phyloP scores from a whole-genome alignment of 2,329 filamentous ascomycete genomes.

The Trichoderma sp. region DNA sequence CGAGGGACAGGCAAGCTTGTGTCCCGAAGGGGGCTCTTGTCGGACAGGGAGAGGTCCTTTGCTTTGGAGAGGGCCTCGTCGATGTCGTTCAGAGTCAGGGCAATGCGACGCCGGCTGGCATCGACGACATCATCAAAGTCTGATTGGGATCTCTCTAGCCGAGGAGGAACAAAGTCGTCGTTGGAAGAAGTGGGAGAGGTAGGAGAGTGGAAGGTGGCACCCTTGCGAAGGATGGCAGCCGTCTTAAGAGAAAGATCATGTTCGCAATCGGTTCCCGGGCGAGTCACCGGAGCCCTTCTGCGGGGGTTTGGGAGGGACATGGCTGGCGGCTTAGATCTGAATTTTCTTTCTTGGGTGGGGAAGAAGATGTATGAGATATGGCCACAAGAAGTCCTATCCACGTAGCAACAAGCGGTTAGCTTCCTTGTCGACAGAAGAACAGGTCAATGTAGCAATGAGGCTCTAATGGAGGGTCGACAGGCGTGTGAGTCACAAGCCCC shows the following conservation, averaged over 20 bases:
- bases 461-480: constrained; percentile 24
- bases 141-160: constrained; percentile 69
- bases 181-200: constrained; percentile 49
- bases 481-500: constrained; percentile 31
- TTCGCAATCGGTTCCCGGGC: constrained; percentile 41
- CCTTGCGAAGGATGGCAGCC: constrained; percentile 64
- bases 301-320: constrained; percentile 55
- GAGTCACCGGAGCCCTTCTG: constrained; percentile 52
- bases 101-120: constrained; percentile 69
- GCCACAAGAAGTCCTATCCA: constrained; percentile 41
- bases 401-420: constrained; percentile 38
- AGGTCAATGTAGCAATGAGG: constrained; percentile 28
- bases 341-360: constrained; percentile 35
- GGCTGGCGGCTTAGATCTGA: constrained; percentile 50
- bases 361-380: constrained; percentile 35
- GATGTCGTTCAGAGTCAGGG: constrained; percentile 66
- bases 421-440: constrained; percentile 32
- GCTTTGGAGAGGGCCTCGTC: constrained; percentile 62
- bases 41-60: constrained; percentile 46
- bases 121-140: constrained; percentile 72
- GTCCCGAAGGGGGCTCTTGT: constrained; percentile 52
- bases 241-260: constrained; percentile 44
- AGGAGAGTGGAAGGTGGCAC: constrained; percentile 67
- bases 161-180: constrained; percentile 53
- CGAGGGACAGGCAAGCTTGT: constrained; percentile 63